Evolutionary conservation across 768 basidiomycete genomes (phyloP).

Genomic region (Dentipellis sp.): DNA sequence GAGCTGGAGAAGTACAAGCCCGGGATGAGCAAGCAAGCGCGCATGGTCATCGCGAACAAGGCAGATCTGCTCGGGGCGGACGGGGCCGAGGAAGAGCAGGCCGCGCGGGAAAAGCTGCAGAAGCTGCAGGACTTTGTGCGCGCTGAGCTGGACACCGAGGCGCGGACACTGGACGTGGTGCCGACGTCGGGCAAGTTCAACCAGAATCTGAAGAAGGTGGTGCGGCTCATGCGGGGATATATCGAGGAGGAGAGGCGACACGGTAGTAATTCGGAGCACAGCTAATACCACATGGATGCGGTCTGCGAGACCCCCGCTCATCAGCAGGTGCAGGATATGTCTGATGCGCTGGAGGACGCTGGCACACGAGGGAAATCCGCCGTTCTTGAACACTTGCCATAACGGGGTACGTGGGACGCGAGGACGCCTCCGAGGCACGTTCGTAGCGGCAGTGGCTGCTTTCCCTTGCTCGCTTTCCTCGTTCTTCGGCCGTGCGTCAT

Average conservation of each 20-base stretch:
- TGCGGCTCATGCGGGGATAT: constrained; percentile 58
- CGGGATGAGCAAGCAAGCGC: constrained; percentile 67
- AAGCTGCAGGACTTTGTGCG: constrained; percentile 49
- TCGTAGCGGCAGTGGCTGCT: not conserved
- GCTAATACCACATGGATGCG: no score
- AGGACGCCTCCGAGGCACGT: not conserved
- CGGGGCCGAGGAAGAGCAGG: constrained; percentile 30
- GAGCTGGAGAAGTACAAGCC: constrained; percentile 79
- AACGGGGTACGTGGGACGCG: not conserved
- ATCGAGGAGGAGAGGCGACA: constrained; percentile 37
- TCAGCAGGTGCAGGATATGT: not conserved
- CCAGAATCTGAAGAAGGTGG: constrained; percentile 67
- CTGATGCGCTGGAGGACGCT: not conserved
- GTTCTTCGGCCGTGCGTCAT: not conserved
- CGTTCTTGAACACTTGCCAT: not conserved
- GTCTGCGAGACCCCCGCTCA: no score
- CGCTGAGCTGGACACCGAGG: constrained; percentile 31
- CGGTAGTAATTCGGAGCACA: no score
- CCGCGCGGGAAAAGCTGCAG: constrained; percentile 48
- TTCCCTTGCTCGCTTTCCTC: not conserved
- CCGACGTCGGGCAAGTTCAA: constrained; percentile 82
- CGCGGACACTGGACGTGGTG: constrained; percentile 52
- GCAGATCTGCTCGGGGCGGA: constrained; percentile 68
- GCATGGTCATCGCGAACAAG: constrained; percentile 90
- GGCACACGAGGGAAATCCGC: not conserved